phyloP scores from a whole-genome alignment of 495 filamentous ascomycete genomes.

The Neurospora discreta region DNA sequence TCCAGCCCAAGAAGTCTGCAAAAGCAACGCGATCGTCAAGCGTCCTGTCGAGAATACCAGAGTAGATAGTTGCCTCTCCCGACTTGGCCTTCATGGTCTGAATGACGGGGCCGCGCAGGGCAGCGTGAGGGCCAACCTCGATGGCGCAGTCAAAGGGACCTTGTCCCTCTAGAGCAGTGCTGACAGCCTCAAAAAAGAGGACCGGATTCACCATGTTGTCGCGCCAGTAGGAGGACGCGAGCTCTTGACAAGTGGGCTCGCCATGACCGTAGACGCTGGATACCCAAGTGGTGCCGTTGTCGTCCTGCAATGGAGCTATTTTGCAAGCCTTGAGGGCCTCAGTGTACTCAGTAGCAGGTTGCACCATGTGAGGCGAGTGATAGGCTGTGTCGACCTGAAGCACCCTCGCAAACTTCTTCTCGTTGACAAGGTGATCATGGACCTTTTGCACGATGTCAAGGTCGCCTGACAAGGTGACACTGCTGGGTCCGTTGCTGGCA shows the following conservation, averaged over 20 bases:
- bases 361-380: conserved; percentile 49
- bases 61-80: conserved; percentile 24
- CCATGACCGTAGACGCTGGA: conserved; percentile 27
- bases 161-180: conserved; percentile 20
- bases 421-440: conserved; percentile 16
- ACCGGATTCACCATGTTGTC: conserved; percentile 49
- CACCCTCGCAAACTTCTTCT: conserved; percentile 28
- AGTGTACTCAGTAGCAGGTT: conserved; percentile 30
- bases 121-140: conserved; percentile 48
- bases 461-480: conserved; percentile 34
- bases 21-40: conserved; percentile 29
- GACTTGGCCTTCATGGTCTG: conserved; percentile 28
- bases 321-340: conserved; percentile 16
- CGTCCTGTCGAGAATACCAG: conserved; percentile 26
- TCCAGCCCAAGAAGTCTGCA: conserved; percentile 34
- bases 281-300: conserved; percentile 24
- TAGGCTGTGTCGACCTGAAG: conserved; percentile 46
- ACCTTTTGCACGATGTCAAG: conserved; percentile 26
- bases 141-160: conserved; percentile 34
- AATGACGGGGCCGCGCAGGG: conserved; percentile 36
- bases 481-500: conserved; percentile 29
- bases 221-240: conserved; percentile 40
- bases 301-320: conserved; percentile 9
- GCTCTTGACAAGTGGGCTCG: conserved; percentile 9
- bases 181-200: conserved; percentile 43